Conservation (phyloP, 345 rosid genomes). For the Pseudoturritis turrita region DNA sequence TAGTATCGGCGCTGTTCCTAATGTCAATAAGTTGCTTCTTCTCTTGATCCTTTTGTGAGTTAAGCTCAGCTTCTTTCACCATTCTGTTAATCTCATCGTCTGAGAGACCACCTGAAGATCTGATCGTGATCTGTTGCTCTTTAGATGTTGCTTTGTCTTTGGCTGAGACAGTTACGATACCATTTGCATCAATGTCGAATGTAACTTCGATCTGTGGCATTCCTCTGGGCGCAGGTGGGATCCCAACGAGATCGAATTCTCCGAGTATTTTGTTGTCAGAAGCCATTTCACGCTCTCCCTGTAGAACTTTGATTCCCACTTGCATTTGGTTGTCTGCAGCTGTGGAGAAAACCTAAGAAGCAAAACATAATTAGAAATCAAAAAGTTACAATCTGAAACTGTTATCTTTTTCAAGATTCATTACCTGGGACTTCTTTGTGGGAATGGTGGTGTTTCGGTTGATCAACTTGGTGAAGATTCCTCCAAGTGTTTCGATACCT, state of each 20-base stretch:
- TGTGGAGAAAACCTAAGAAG: slow-evolving; percentile 24
- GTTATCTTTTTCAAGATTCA: background rate
- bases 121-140: slow-evolving; percentile 46
- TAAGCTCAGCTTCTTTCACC: slow-evolving; percentile 50
- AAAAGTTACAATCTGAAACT: background rate
- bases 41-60: slow-evolving; percentile 44
- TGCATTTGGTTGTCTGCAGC: slow-evolving; percentile 47
- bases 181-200: slow-evolving; percentile 49
- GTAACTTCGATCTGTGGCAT: slow-evolving; percentile 47
- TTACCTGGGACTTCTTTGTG: slow-evolving; percentile 54
- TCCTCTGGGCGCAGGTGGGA: slow-evolving; percentile 46
- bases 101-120: slow-evolving; percentile 45
- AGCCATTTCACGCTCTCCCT: slow-evolving; percentile 51
- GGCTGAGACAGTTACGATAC: slow-evolving; percentile 45
- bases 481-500: slow-evolving; percentile 57
- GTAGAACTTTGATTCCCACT: slow-evolving; percentile 45
- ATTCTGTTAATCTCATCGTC: slow-evolving; percentile 46
- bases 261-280: slow-evolving; percentile 46
- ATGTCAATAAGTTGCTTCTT: slow-evolving; percentile 41
- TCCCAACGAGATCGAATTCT: slow-evolving; percentile 41
- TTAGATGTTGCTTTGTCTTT: slow-evolving; percentile 42
- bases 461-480: slow-evolving; percentile 46
- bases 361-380: background rate
- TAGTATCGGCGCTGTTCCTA: slow-evolving; percentile 41
- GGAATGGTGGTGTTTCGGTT: slow-evolving; percentile 55